Evolutionary conservation across 495 filamentous ascomycete genomes (phyloP).

Genomic region (Bryoglossum gracile): DNA sequence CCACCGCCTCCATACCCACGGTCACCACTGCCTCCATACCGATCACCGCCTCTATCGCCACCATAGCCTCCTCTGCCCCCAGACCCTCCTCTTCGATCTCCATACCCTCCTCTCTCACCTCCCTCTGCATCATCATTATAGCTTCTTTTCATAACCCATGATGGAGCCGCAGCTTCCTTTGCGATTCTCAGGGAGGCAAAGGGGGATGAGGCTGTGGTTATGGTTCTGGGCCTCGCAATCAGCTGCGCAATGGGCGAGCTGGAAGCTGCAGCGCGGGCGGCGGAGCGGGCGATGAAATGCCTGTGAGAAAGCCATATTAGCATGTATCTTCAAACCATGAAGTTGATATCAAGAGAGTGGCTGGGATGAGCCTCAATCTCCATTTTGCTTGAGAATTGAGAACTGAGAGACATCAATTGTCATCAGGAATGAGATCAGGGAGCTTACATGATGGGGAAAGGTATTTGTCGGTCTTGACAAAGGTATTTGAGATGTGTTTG

Average conservation of each 20-base stretch:
- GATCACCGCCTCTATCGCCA: background rate
- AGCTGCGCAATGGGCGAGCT: constrained; percentile 31
- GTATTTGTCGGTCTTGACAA: constrained; percentile 12
- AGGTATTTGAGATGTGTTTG: constrained; percentile 11
- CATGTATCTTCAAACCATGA: too few relatives aligned
- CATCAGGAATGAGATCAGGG: background rate
- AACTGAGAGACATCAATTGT: too few relatives aligned
- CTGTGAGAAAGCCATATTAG: too few relatives aligned
- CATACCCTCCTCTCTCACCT: background rate
- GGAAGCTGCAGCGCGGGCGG: too few relatives aligned
- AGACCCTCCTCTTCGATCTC: too few relatives aligned
- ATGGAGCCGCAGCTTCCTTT: constrained; percentile 19
- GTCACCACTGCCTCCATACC: constrained; percentile 2
- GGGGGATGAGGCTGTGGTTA: constrained; percentile 32
- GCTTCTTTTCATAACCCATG: constrained; percentile 36
- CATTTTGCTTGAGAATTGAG: too few relatives aligned
- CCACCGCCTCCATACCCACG: background rate
- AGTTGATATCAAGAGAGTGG: too few relatives aligned
- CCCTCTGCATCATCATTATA: constrained; percentile 31
- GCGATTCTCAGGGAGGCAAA: constrained; percentile 24
- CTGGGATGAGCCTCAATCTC: too few relatives aligned
- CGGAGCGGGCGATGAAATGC: too few relatives aligned
- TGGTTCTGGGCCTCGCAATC: too few relatives aligned
- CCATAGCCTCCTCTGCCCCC: too few relatives aligned
- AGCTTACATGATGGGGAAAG: constrained; percentile 20